Percentiles rank a stretch among this genome's conserved stretches.
Evolutionary conservation across 2,329 filamentous ascomycete species (phyloP).

Genomic region (Colletotrichum sp.): DNA sequence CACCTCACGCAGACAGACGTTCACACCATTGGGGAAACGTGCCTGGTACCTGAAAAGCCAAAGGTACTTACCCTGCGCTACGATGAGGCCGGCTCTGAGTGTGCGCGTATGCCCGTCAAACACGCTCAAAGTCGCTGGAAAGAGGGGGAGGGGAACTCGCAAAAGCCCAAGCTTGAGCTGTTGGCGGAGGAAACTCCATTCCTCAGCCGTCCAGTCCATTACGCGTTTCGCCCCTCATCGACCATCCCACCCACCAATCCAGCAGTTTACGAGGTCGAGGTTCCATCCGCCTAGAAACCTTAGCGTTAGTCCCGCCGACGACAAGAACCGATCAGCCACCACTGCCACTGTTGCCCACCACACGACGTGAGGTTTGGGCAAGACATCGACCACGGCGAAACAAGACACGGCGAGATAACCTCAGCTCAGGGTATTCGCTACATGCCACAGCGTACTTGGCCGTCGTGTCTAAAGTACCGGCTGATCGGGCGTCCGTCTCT

Average conservation of each 20-base stretch:
- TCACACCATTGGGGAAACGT: background rate
- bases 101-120: background rate
- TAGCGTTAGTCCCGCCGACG: slow-evolving; percentile 3
- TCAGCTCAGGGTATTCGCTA: background rate
- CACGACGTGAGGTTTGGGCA: background rate
- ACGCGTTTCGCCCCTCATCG: slow-evolving; percentile 22
- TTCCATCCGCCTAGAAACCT: slow-evolving; percentile 14
- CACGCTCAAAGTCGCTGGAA: background rate
- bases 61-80: background rate
- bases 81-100: background rate
- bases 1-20: background rate
- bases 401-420: background rate
- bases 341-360: background rate
- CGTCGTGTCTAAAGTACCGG: background rate
- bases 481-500: background rate
- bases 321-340: slow-evolving; percentile 4
- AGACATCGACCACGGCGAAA: background rate
- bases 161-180: background rate
- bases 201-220: slow-evolving; percentile 6
- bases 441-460: background rate
- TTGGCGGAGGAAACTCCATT: background rate
- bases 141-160: background rate
- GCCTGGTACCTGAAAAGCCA: background rate
- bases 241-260: slow-evolving; percentile 12
- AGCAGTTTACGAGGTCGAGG: background rate